A percentile compares a stretch with the other conserved stretches of the same genome.
Conservation (phyloP, 306 rosid genomes). For the Prunus mongolica region DNA sequence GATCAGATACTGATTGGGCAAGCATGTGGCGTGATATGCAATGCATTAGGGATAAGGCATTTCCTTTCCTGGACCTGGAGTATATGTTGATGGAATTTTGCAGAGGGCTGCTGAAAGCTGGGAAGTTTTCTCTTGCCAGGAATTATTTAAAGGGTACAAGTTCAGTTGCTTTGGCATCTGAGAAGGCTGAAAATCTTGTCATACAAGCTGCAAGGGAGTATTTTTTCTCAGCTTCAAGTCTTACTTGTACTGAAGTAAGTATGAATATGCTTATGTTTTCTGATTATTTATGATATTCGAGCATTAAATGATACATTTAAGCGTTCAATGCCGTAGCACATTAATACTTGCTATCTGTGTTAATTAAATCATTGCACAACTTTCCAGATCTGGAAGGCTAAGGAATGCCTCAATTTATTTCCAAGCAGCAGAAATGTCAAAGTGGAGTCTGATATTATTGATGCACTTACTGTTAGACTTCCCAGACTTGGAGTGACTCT, state of each 20-base stretch:
- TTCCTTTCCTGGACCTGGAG: conserved; percentile 84
- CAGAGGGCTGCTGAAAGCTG: conserved; percentile 94
- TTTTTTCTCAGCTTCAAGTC: conserved; percentile 96
- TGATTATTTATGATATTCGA: conserved; percentile 6
- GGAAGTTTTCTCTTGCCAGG: conserved; percentile 95
- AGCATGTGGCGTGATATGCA: conserved; percentile 97
- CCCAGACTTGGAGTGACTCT: conserved; percentile 94
- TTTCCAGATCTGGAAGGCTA: conserved; percentile 95
- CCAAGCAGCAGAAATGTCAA: conserved; percentile 65
- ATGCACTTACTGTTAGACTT: conserved; percentile 76
- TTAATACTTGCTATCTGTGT: not conserved
- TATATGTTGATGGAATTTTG: conserved; percentile 89
- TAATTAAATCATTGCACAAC: conserved; percentile 21
- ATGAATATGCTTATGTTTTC: conserved; percentile 8
- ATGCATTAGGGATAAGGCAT: conserved; percentile 82
- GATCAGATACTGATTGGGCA: conserved; percentile 96
- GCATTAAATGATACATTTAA: not conserved
- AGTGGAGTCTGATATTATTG: conserved; percentile 81
- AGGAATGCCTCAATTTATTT: conserved; percentile 81
- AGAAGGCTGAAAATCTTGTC: conserved; percentile 92
- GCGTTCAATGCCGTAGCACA: not conserved
- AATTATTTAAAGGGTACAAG: conserved; percentile 92
- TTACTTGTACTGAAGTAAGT: conserved; percentile 91
- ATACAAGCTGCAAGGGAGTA: conserved; percentile 98
- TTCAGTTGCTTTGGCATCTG: conserved; percentile 83